Evolutionary conservation across 495 filamentous ascomycete genomes (phyloP).

Genomic region (Niebla homalea): DNA sequence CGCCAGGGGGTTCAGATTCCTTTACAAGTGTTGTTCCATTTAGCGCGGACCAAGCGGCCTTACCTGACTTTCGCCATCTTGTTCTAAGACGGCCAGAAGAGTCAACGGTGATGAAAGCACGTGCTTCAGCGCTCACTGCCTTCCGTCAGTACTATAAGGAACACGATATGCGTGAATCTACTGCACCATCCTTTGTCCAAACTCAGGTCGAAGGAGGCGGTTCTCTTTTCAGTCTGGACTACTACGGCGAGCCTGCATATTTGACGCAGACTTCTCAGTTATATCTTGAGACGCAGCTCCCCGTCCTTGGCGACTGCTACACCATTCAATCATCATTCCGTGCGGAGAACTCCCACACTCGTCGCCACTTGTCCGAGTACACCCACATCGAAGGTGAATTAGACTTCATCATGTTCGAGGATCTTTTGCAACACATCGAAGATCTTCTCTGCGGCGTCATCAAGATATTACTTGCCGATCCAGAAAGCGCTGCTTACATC

Average conservation of each 20-base stretch:
- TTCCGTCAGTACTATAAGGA: slow-evolving; percentile 74
- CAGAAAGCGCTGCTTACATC: slow-evolving; percentile 53
- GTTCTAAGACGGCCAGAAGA: slow-evolving; percentile 76
- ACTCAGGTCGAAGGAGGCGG: slow-evolving; percentile 92
- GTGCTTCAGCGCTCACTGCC: slow-evolving; percentile 65
- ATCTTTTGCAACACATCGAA: slow-evolving; percentile 82
- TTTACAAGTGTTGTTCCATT: slow-evolving; percentile 83
- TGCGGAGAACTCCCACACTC: slow-evolving; percentile 85
- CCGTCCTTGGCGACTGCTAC: slow-evolving; percentile 81
- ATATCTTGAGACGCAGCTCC: slow-evolving; percentile 88
- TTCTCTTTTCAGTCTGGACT: slow-evolving; percentile 83
- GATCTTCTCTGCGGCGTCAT: slow-evolving; percentile 76
- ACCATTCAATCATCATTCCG: slow-evolving; percentile 97
- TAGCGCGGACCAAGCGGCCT: slow-evolving; percentile 64
- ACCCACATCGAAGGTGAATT: slow-evolving; percentile 92
- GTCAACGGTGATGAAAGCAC: slow-evolving; percentile 79
- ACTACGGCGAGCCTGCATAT: slow-evolving; percentile 85
- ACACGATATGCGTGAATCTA: slow-evolving; percentile 63
- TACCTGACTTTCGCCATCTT: slow-evolving; percentile 78
- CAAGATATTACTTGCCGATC: slow-evolving; percentile 56
- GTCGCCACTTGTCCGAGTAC: slow-evolving; percentile 88
- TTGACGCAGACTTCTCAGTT: slow-evolving; percentile 96
- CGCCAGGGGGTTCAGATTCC: slow-evolving; percentile 76
- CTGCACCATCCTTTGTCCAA: slow-evolving; percentile 87
- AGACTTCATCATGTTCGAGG: slow-evolving; percentile 85